Base-by-base conservation (phyloP, 2,329 filamentous ascomycete species). In the Fonsecaea multimorphosa region DNA sequence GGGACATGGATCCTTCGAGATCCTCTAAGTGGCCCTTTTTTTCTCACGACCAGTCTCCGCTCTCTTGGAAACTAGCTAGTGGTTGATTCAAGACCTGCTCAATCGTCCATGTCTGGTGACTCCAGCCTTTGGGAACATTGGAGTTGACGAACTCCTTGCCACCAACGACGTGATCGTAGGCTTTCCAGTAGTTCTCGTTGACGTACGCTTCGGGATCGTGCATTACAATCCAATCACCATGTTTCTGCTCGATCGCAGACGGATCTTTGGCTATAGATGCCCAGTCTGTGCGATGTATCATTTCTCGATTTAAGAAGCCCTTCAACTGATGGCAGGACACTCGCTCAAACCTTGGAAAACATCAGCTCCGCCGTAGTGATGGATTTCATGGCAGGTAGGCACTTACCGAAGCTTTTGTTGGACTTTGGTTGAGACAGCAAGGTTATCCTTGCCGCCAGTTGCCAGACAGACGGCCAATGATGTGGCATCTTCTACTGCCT, bases 401-500 rank as follows among this genome's bases (percentile, higher is more conserved):
- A 24, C 79, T 73, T 82, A 84, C 46, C 80, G 24, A 2, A 65
- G 52, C n/a, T 60, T 54, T 5, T 32, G 55, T 12, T 74, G 66
- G 5, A 74, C 55, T 12, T 59, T 55, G 19, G 52, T 31, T 16
- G 78, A 79, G 76, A 0, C 93, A 89, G 0, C 90, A 88, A 78
- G 69, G 57, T 73, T 67, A 0, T 63, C 58, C 58, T 68, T 70
- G 9, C 72, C 69, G 12, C 61, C 68, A 22, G 72, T 59, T 9
- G 66, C 27, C 24, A 84, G 76, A 44, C 78, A 83, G 0, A 78
- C 77, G 1, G 80, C 82, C 3, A 84, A 69, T 1, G 80, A 79
- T 0, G 80, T 78, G 1, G 78, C 82, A 71, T 84, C 83, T 71
- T 84, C 82, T 70, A 84, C 80, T 0, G 80, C 80, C 71, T 82